Evolutionary conservation across 768 basidiomycete species (phyloP).

Genomic region (Lactarius sanguifluus): DNA sequence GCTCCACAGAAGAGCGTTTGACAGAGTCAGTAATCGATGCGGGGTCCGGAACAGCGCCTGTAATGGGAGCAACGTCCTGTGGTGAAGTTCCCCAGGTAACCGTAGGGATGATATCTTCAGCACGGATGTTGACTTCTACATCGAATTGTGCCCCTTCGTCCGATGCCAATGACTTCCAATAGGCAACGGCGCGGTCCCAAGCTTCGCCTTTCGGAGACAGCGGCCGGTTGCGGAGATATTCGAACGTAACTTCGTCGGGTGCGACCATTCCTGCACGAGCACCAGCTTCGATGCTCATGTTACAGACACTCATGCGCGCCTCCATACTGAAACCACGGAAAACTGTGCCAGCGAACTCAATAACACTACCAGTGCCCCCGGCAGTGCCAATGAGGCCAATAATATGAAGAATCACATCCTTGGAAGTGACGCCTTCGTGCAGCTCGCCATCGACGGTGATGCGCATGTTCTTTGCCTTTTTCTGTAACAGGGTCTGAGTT

Average conservation of each 20-base stretch:
- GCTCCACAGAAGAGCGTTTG: slow-evolving; percentile 47
- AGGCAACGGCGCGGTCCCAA: slow-evolving; percentile 59
- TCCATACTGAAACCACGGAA: slow-evolving; percentile 61
- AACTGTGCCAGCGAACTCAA: slow-evolving; percentile 60
- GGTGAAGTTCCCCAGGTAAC: slow-evolving; percentile 69
- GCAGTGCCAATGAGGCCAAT: slow-evolving; percentile 66
- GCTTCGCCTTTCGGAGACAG: slow-evolving; percentile 57
- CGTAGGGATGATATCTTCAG: slow-evolving; percentile 61
- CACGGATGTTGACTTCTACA: slow-evolving; percentile 54
- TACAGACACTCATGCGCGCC: slow-evolving; percentile 59
- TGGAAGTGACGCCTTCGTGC: slow-evolving; percentile 55
- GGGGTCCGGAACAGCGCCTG: slow-evolving; percentile 56
- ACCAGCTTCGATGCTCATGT: slow-evolving; percentile 70
- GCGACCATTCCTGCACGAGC: slow-evolving; percentile 67
- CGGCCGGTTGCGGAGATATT: slow-evolving; percentile 59
- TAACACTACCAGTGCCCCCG: slow-evolving; percentile 62
- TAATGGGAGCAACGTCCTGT: slow-evolving; percentile 60
- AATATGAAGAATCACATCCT: slow-evolving; percentile 64
- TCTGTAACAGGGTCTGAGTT: slow-evolving; percentile 61
- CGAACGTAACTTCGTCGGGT: slow-evolving; percentile 61
- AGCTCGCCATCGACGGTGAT: slow-evolving; percentile 59
- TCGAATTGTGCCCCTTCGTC: slow-evolving; percentile 63
- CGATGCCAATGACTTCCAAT: slow-evolving; percentile 55
- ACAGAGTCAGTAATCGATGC: slow-evolving; percentile 44
- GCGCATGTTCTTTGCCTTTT: slow-evolving; percentile 66